Evolutionary conservation across 768 basidiomycete genomes (phyloP), one percentile per base, ranked within the genome.

Genomic region (Dioszegia aurantiaca): DNA sequence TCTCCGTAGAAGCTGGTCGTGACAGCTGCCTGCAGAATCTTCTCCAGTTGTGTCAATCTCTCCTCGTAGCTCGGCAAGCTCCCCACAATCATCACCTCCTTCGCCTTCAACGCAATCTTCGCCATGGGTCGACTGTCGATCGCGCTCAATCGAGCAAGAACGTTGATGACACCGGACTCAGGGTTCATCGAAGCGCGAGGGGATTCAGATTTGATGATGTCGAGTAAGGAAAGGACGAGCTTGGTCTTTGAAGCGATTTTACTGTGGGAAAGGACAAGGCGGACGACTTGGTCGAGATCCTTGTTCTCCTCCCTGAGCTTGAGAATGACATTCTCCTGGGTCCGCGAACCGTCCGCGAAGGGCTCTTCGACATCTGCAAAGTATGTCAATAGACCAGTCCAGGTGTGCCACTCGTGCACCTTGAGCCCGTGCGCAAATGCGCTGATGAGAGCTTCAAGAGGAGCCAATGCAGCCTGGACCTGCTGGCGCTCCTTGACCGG

Each of bases 51-150:
- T 26, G 84, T 80, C 40, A 86, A 81, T 58, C 95, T 87, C 76
- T 98, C 95, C 70, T 97, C 92, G 73, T 90, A 94, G 14, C 92
- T 94, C 4, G 95, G 95, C 84, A 99, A 88, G 75, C 94, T 90
- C 45, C 89, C 90, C 30, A 90, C 82, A 70, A 99, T 98, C 45
- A 98, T 83, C 6, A 95, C 95, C 80, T 99, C 95, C 44, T 95
- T 88, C 40, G 95, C 95, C 78, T 94, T 97, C 63, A 99, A 79
- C 2, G 93, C 83, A 33, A 98, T 93, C 55, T 86, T 81, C 28
- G 85, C 89, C n/a, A 93, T 94, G 5, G 90, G 86, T 87, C 91
- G 88, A 46, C 89, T 87, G 78, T 98, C 94, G 33, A 98, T 82
- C 30, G 83, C 83, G 52, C 93, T 89, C 37, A 98, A 83, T 44